Conservation (phyloP, 1,284 basidiomycete species). For the Ustilago crameri region DNA sequence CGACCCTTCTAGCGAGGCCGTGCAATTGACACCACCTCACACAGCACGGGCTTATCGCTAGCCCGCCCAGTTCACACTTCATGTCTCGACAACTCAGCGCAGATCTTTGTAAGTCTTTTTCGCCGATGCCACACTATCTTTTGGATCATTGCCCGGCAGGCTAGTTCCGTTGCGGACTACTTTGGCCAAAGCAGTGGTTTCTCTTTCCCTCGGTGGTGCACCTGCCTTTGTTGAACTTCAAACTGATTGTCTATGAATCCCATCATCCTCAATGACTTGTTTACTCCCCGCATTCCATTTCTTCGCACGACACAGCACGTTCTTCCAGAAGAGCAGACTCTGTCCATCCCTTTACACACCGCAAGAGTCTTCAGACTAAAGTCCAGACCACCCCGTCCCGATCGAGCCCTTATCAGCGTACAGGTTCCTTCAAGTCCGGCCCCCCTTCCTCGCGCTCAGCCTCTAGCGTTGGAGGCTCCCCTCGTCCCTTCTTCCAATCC, state of each 20-base stretch:
- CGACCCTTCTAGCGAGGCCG: neutral
- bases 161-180: no score
- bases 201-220: no score
- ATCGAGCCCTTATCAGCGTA: constrained; percentile 30
- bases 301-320: constrained; percentile 24
- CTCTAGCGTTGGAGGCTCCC: constrained; percentile 44
- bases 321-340: constrained; percentile 36
- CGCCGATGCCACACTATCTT: neutral
- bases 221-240: neutral
- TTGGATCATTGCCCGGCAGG: neutral
- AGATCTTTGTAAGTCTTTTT: constrained; percentile 41
- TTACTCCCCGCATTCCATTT: neutral
- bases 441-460: constrained; percentile 39
- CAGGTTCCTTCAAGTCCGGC: constrained; percentile 29
- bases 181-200: no score
- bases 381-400: constrained; percentile 29
- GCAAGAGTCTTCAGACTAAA: constrained; percentile 46
- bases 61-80: constrained; percentile 31
- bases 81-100: constrained; percentile 48
- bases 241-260: constrained; percentile 7
- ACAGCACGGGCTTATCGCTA: constrained; percentile 11
- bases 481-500: constrained; percentile 35
- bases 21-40: neutral
- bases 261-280: neutral
- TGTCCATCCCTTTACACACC: constrained; percentile 27